Percentiles rank a stretch among this genome's conserved stretches.
Evolutionary conservation across 1,139 yeast species (phyloP).

Genomic region (Sugiyamaella sp.): DNA sequence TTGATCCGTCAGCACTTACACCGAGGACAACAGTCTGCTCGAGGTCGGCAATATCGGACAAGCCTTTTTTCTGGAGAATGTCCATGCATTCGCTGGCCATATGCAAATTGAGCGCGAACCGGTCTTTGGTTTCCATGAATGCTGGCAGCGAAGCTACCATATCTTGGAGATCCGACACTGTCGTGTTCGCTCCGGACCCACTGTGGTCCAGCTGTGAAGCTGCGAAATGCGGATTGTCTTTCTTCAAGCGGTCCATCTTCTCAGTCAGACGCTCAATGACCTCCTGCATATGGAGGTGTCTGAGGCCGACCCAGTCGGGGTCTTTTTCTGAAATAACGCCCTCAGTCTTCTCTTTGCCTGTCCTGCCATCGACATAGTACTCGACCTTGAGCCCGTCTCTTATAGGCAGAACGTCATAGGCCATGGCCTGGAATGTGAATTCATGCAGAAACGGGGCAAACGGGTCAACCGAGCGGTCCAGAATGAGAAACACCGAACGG

Average conservation of each 20-base stretch:
- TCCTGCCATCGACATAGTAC: constrained; percentile 65
- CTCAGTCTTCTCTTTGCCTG: constrained; percentile 48
- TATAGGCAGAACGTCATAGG: constrained; percentile 66
- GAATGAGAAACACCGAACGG: constrained; percentile 71
- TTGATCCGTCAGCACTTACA: constrained; percentile 67
- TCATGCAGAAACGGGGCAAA: constrained; percentile 88
- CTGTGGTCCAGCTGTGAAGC: constrained; percentile 26
- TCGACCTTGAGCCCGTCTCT: constrained; percentile 54
- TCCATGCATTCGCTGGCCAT: constrained; percentile 48
- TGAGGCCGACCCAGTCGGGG: constrained; percentile 70
- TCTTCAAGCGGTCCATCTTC: constrained; percentile 66
- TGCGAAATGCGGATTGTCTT: constrained; percentile 63
- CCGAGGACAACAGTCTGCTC: constrained; percentile 79
- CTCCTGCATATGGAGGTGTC: constrained; percentile 78
- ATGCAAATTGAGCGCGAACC: constrained; percentile 44
- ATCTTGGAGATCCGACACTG: constrained; percentile 45
- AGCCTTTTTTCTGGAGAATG: constrained; percentile 38
- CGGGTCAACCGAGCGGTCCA: constrained; percentile 83
- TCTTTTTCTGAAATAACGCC: constrained; percentile 65
- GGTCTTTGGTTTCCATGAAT: constrained; percentile 44
- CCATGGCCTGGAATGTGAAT: constrained; percentile 93
- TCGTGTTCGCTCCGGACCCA: constrained; percentile 32
- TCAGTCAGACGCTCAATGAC: constrained; percentile 66
- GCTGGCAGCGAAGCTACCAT: constrained; percentile 49
- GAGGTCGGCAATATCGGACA: constrained; percentile 41